phyloP scores from a whole-genome alignment of 164 flowering plant genomes.

The Kingdonia uniflora region DNA sequence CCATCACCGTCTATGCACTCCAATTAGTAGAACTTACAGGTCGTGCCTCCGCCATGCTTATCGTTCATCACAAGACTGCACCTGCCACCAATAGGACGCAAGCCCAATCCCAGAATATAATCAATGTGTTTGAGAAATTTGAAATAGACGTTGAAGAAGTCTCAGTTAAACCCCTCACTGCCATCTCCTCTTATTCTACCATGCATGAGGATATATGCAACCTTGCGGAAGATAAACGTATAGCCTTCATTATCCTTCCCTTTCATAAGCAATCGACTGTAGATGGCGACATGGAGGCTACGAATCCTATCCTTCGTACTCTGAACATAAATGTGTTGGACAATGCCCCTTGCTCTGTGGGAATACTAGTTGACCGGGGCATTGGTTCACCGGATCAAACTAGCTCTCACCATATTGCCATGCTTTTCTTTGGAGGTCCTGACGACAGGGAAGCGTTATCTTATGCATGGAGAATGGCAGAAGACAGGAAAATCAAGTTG shows the following conservation, averaged over 20 bases:
- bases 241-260: constrained; percentile 17
- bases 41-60: constrained; percentile 7
- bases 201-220: constrained; percentile 19
- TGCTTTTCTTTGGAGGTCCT: constrained; percentile 10
- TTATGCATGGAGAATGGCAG: constrained; percentile 9
- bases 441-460: constrained; percentile 15
- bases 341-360: constrained; percentile 15
- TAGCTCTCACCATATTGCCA: constrained; percentile 6
- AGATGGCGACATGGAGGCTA: constrained; percentile 17
- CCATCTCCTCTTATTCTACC: constrained; percentile 11
- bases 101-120: constrained; percentile 10
- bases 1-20: constrained; percentile 11
- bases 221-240: constrained; percentile 18
- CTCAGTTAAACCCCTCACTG: constrained; percentile 12
- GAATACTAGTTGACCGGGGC: constrained; percentile 13
- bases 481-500: constrained; percentile 8
- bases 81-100: neutral
- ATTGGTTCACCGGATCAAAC: constrained; percentile 4
- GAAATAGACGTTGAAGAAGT: constrained; percentile 5
- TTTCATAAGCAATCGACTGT: constrained; percentile 21
- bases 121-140: constrained; percentile 15
- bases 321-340: constrained; percentile 12
- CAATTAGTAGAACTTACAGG: constrained; percentile 17
- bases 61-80: constrained; percentile 3
- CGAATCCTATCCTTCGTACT: constrained; percentile 13